phyloP scores from a whole-genome alignment of 2,329 filamentous ascomycete species.

The Ilyonectria sp. region DNA sequence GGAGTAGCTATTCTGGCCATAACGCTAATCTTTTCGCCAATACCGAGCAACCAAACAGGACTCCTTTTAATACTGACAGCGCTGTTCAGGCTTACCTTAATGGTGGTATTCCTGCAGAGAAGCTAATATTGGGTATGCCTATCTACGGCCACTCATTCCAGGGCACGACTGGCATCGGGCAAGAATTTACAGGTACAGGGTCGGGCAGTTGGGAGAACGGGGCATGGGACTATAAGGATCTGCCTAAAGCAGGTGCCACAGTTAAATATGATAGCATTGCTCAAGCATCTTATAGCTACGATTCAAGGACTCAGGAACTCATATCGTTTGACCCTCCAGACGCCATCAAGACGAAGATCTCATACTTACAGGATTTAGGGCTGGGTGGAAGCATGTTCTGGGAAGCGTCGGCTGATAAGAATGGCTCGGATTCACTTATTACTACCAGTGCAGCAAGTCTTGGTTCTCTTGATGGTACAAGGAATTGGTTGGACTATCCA shows the following conservation, averaged over 20 bases:
- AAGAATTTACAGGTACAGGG: constrained; percentile 69
- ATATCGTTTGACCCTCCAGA: constrained; percentile 79
- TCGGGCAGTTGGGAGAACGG: constrained; percentile 80
- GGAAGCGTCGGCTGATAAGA: constrained; percentile 81
- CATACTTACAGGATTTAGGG: constrained; percentile 72
- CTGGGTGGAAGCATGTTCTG: constrained; percentile 91
- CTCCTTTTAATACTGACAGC: constrained; percentile 77
- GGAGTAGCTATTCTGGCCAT: constrained; percentile 75
- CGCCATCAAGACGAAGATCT: constrained; percentile 73
- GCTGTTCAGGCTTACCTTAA: constrained; percentile 76
- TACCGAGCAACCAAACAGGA: constrained; percentile 66
- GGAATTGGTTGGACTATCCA: constrained; percentile 68
- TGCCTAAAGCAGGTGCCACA: constrained; percentile 74
- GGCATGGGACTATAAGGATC: constrained; percentile 84
- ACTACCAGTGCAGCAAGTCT: constrained; percentile 58
- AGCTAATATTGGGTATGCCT: constrained; percentile 84
- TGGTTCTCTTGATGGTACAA: constrained; percentile 57
- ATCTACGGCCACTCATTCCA: constrained; percentile 82
- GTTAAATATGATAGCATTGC: constrained; percentile 70
- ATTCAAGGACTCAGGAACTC: constrained; percentile 71
- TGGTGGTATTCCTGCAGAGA: constrained; percentile 72
- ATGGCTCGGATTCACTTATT: constrained; percentile 72
- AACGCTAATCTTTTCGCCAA: constrained; percentile 78
- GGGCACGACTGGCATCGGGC: constrained; percentile 48
- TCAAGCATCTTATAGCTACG: constrained; percentile 80